These are phyloP conservation scores for Solanum clarkiae DNA, from an alignment of 257 asterid genomes.

Conservation along the genomic window DNA sequence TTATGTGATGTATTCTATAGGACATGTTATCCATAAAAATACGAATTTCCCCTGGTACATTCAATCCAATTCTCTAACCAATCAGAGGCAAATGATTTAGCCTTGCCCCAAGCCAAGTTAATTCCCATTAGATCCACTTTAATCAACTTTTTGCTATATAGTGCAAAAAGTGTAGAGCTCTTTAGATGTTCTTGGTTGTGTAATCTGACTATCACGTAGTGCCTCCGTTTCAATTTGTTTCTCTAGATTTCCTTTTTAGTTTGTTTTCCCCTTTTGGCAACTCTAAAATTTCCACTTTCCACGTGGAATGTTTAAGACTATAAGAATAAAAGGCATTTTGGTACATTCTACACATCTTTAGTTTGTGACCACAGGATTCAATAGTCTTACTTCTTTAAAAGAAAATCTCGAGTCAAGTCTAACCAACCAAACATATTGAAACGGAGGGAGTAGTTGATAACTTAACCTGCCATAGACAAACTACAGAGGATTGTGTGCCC, in stretches of 20 bases:
- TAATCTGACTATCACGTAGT: background rate
- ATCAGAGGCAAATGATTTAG: background rate
- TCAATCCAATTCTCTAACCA: background rate
- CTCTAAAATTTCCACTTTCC: background rate
- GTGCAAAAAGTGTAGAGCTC: background rate
- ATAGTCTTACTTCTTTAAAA: background rate
- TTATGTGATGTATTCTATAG: background rate
- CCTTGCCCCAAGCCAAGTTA: background rate
- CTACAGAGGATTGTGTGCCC: background rate
- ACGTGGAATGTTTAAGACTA: background rate
- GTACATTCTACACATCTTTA: too few species aligned
- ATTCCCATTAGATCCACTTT: background rate
- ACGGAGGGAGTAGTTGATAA: background rate
- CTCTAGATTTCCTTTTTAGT: background rate
- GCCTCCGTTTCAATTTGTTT: background rate
- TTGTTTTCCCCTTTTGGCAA: background rate
- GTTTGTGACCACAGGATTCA: background rate
- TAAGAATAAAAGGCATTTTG: too few species aligned
- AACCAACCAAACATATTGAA: background rate
- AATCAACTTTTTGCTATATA: background rate
- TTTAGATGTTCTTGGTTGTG: background rate
- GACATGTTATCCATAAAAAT: background rate
- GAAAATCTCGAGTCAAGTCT: background rate
- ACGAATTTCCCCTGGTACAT: background rate
- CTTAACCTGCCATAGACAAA: background rate